These are phyloP conservation scores for Vicia faba DNA, from an alignment of 306 rosid genomes.

Conservation along the genomic window DNA sequence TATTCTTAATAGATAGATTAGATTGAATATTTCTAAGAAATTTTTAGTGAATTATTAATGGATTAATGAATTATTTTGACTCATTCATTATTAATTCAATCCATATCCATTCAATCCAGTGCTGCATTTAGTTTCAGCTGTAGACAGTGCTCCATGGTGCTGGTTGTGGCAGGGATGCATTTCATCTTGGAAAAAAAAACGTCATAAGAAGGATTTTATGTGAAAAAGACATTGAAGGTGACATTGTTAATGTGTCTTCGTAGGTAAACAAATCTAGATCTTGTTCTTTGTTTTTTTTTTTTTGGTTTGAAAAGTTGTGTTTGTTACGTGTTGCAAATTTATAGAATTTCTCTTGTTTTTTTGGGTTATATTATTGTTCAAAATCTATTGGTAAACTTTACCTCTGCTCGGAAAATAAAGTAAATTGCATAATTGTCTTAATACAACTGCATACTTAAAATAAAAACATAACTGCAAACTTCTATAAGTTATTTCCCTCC, in stretches of 20 bases:
- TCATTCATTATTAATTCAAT: no score
- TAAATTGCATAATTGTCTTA: no score
- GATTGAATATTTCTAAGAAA: no score
- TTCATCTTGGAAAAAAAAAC: not conserved
- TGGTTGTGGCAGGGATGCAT: not conserved
- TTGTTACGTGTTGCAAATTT: slow-evolving; percentile 13
- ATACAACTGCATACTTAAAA: no score
- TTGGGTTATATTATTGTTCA: not conserved
- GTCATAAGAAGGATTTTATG: not conserved
- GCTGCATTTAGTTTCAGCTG: not conserved
- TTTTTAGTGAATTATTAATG: no score
- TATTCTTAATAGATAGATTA: no score
- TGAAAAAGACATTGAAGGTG: slow-evolving; percentile 20
- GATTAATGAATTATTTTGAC: no score
- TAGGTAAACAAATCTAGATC: not conserved
- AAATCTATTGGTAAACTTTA: not conserved
- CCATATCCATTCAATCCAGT: no score
- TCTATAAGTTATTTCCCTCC: no score
- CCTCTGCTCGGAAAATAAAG: not conserved
- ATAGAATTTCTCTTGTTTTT: slow-evolving; percentile 4
- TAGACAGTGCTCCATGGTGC: slow-evolving; percentile 26
- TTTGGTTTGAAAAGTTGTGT: not conserved
- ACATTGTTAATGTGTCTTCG: no score
- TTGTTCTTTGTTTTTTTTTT: not conserved
- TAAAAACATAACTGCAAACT: no score